Conservation (phyloP, 2,329 filamentous ascomycete genomes). For the Aspergillus sp. region DNA sequence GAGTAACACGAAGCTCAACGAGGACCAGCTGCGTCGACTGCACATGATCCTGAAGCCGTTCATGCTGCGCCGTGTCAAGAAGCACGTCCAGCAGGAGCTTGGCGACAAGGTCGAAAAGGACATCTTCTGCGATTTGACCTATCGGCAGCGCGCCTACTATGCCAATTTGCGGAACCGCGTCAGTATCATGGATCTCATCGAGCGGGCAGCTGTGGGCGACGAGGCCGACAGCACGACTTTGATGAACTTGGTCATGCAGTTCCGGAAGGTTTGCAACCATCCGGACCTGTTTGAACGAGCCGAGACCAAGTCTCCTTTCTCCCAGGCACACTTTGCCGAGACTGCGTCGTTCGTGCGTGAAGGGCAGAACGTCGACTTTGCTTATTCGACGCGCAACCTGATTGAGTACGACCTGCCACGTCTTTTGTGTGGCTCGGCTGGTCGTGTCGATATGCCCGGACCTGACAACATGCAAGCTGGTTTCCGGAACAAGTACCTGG, state of each 20-base stretch:
- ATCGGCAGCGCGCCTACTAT: slow-evolving; percentile 91
- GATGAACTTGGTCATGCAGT: slow-evolving; percentile 99
- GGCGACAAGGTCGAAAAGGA: slow-evolving; percentile 98
- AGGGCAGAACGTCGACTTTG: slow-evolving; percentile 67
- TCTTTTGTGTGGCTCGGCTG: slow-evolving; percentile 72
- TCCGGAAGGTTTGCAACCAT: slow-evolving; percentile 98
- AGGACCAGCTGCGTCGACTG: slow-evolving; percentile 90
- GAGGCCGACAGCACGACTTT: slow-evolving; percentile 90
- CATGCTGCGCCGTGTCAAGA: slow-evolving; percentile 99
- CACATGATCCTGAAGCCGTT: slow-evolving; percentile 99
- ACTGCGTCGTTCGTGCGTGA: slow-evolving; percentile 92
- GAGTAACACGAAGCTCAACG: slow-evolving; percentile 98
- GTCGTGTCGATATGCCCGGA: slow-evolving; percentile 65
- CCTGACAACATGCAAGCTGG: slow-evolving; percentile 66
- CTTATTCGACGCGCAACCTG: slow-evolving; percentile 77
- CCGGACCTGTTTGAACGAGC: slow-evolving; percentile 94
- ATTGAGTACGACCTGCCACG: slow-evolving; percentile 79
- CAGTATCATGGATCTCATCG: slow-evolving; percentile 96
- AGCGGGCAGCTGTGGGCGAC: slow-evolving; percentile 89
- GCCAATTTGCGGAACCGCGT: slow-evolving; percentile 90
- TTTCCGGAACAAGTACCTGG: slow-evolving; percentile 68
- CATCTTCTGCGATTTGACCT: slow-evolving; percentile 92
- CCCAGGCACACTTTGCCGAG: slow-evolving; percentile 81
- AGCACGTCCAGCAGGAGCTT: slow-evolving; percentile 97
- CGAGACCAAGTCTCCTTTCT: slow-evolving; percentile 79